A percentile compares a stretch with the other conserved stretches of the same genome.
Evolutionary conservation across 2,329 filamentous ascomycete species (phyloP).

Genomic region (Clonostachys rhizophaga): DNA sequence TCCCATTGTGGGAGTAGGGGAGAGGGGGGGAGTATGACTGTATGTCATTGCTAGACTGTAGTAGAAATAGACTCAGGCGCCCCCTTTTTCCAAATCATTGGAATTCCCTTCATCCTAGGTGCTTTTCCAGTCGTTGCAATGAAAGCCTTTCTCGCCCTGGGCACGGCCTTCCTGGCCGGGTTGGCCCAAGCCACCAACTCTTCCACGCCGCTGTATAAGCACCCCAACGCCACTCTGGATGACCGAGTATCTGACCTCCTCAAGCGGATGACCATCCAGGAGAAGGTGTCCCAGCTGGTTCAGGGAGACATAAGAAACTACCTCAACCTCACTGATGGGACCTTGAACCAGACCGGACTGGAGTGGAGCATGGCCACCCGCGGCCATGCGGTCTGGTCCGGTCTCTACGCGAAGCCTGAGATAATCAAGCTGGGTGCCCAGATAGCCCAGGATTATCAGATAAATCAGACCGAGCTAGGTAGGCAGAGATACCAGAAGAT

Average conservation of each 20-base stretch:
- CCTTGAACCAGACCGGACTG: slow-evolving; percentile 64
- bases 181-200: slow-evolving; percentile 14
- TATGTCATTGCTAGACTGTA: too few species aligned
- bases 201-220: slow-evolving; percentile 50
- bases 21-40: too few species aligned
- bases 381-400: slow-evolving; percentile 69
- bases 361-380: slow-evolving; percentile 61
- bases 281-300: slow-evolving; percentile 66
- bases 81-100: too few species aligned
- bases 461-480: slow-evolving; percentile 37
- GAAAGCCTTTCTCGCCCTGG: slow-evolving; percentile 7
- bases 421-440: slow-evolving; percentile 60
- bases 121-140: too few species aligned
- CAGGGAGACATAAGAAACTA: slow-evolving; percentile 71
- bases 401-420: slow-evolving; percentile 59
- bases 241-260: slow-evolving; percentile 63
- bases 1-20: not conserved
- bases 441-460: slow-evolving; percentile 63
- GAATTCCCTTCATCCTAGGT: too few species aligned
- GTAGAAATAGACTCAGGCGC: too few species aligned
- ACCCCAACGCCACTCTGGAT: slow-evolving; percentile 57
- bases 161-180: slow-evolving; percentile 13
- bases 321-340: slow-evolving; percentile 62
- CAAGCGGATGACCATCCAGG: slow-evolving; percentile 67
- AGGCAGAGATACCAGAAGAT: not conserved